phyloP scores from a whole-genome alignment of 306 rosid species.

The Medicago truncatula region DNA sequence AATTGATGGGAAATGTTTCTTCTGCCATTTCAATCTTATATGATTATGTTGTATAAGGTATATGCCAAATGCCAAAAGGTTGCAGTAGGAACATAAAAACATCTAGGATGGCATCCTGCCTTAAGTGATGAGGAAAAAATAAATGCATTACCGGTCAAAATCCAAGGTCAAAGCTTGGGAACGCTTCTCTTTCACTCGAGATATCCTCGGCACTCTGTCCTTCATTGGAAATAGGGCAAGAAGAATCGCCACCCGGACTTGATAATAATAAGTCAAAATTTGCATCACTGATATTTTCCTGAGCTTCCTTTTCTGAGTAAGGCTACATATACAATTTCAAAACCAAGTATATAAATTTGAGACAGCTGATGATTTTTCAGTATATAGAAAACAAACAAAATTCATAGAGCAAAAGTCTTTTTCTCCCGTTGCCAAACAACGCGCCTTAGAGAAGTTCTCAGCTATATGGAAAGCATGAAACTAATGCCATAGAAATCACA shows the following conservation, averaged over 20 bases:
- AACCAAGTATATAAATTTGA: constrained; percentile 32
- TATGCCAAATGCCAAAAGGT: background rate
- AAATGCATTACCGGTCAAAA: constrained; percentile 51
- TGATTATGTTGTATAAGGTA: constrained; percentile 15
- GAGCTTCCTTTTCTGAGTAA: constrained; percentile 51
- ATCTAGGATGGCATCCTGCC: background rate
- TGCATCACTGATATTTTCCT: constrained; percentile 38
- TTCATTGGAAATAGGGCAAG: constrained; percentile 42
- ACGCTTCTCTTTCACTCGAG: constrained; percentile 40
- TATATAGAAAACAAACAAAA: constrained; percentile 27
- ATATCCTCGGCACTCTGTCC: constrained; percentile 45
- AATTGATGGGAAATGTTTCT: constrained; percentile 1
- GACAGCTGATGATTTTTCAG: constrained; percentile 29
- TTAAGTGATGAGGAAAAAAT: background rate
- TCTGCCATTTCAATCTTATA: constrained; percentile 7
- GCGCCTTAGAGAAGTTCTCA: constrained; percentile 15
- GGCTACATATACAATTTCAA: constrained; percentile 41
- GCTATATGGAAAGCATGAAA: background rate
- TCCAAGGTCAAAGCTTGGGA: constrained; percentile 85
- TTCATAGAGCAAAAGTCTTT: constrained; percentile 20
- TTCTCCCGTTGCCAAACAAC: constrained; percentile 11
- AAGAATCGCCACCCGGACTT: constrained; percentile 25
- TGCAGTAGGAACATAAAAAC: constrained; percentile 3
- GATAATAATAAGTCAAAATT: constrained; percentile 39
- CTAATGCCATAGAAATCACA: constrained; percentile 29